These are phyloP conservation scores for Carex pumila DNA, from an alignment of 176 grass and related monocot species.

Conservation along the genomic window DNA sequence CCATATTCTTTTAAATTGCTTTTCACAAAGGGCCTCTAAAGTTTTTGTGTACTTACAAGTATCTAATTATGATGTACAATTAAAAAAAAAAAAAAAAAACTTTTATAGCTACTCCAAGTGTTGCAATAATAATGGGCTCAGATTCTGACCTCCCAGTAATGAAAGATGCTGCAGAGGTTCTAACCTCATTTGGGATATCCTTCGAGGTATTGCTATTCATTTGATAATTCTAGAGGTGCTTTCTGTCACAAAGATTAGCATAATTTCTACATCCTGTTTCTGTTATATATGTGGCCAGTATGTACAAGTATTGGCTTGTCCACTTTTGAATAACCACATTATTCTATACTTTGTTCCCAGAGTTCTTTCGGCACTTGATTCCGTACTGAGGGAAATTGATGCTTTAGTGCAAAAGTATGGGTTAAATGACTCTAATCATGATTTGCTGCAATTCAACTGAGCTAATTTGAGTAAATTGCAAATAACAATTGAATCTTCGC, in stretches of 20 bases:
- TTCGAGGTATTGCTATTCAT: slow-evolving; percentile 51
- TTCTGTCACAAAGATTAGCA: background rate
- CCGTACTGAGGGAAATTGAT: background rate
- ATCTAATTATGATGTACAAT: background rate
- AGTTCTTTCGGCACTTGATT: background rate
- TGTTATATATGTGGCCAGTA: background rate
- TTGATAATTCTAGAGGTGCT: slow-evolving; percentile 1
- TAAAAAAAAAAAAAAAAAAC: too few relatives aligned
- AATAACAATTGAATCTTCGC: background rate
- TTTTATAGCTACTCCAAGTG: slow-evolving; percentile 45
- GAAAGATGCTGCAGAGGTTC: slow-evolving; percentile 68
- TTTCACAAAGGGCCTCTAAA: too few relatives aligned
- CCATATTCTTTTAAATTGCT: background rate
- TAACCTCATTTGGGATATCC: slow-evolving; percentile 54
- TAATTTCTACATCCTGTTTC: background rate
- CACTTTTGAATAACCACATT: background rate
- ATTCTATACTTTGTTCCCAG: background rate
- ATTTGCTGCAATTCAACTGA: background rate
- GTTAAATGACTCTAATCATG: background rate
- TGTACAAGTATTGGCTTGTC: background rate
- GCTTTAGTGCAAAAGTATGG: background rate
- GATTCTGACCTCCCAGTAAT: slow-evolving; percentile 81
- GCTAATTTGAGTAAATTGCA: background rate
- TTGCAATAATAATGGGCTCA: slow-evolving; percentile 87
- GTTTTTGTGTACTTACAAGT: too few relatives aligned